phyloP scores from a whole-genome alignment of 192 early-diverging fungal species.

The Haplosporangium gracile region DNA sequence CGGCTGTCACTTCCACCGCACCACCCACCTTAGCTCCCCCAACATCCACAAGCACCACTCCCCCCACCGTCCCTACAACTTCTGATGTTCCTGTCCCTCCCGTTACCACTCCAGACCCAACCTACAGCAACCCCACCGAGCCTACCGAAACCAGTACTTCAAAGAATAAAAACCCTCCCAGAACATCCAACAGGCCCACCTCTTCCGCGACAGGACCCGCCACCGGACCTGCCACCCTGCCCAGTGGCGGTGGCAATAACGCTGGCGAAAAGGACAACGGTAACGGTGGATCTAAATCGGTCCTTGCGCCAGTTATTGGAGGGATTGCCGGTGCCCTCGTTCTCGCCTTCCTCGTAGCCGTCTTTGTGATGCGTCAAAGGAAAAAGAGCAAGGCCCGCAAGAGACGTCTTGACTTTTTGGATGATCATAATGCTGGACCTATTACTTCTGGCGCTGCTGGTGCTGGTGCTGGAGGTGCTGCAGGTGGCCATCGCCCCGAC shows the following conservation, averaged over 20 bases:
- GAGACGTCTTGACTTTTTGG: slow-evolving; percentile 40
- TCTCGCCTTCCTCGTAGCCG: slow-evolving; percentile 37
- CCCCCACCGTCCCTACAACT: too few species aligned
- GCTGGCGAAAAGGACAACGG: not conserved
- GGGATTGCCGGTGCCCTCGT: slow-evolving; percentile 40
- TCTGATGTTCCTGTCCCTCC: not conserved
- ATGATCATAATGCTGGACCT: slow-evolving; percentile 13
- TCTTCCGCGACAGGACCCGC: not conserved
- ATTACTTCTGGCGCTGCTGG: slow-evolving; percentile 9
- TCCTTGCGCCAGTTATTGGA: slow-evolving; percentile 33
- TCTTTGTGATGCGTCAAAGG: slow-evolving; percentile 44
- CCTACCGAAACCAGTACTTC: not conserved
- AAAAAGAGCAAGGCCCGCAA: slow-evolving; percentile 23
- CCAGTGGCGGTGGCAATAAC: not conserved
- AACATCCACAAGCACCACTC: not conserved
- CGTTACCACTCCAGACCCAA: not conserved
- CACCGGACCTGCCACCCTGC: not conserved
- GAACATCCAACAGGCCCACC: not conserved
- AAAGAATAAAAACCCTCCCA: not conserved
- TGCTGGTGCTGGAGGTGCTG: slow-evolving; percentile 17
- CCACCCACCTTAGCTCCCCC: not conserved
- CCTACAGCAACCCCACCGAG: not conserved
- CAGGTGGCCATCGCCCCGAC: not conserved
- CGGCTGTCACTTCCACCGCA: not conserved
- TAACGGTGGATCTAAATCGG: slow-evolving; percentile 10